phyloP scores from a whole-genome alignment of 441 rosid species.

The Geranium incanum region DNA sequence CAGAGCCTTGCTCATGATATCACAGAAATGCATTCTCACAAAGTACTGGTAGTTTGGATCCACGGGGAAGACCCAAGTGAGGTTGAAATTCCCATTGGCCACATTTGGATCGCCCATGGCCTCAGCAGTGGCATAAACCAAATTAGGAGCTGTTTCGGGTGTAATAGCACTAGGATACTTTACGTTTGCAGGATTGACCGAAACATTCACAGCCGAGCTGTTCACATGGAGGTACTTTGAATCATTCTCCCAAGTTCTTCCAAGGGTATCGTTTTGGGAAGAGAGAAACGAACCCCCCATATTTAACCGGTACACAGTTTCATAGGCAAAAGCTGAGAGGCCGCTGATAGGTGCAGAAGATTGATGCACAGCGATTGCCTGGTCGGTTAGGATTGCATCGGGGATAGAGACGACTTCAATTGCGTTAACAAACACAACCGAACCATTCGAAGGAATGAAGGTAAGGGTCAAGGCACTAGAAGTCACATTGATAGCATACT shows the following conservation, averaged over 20 bases:
- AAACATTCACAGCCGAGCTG: constrained; percentile 64
- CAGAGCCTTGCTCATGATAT: constrained; percentile 58
- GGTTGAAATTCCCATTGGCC: constrained; percentile 56
- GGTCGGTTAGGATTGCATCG: constrained; percentile 59
- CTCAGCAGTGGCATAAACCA: constrained; percentile 84
- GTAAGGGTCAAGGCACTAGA: constrained; percentile 52
- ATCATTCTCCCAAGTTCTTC: constrained; percentile 88
- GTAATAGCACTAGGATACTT: constrained; percentile 43
- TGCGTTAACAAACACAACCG: constrained; percentile 78
- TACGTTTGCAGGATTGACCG: constrained; percentile 54
- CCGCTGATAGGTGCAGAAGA: constrained; percentile 54
- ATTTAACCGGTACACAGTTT: constrained; percentile 85
- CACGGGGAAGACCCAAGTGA: constrained; percentile 78
- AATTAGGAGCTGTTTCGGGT: constrained; percentile 69
- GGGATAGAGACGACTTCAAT: constrained; percentile 86
- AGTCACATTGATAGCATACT: constrained; percentile 78
- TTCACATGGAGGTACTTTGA: constrained; percentile 64
- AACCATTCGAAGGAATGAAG: constrained; percentile 63
- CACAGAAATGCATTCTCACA: constrained; percentile 85
- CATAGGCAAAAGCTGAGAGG: constrained; percentile 62
- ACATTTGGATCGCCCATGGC: constrained; percentile 79
- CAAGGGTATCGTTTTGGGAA: constrained; percentile 74
- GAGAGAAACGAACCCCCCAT: constrained; percentile 88
- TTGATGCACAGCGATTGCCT: constrained; percentile 48
- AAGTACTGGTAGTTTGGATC: constrained; percentile 65